Evolutionary conservation across 139 green algal genomes (phyloP).

Genomic region (Picocystis salinarum): DNA sequence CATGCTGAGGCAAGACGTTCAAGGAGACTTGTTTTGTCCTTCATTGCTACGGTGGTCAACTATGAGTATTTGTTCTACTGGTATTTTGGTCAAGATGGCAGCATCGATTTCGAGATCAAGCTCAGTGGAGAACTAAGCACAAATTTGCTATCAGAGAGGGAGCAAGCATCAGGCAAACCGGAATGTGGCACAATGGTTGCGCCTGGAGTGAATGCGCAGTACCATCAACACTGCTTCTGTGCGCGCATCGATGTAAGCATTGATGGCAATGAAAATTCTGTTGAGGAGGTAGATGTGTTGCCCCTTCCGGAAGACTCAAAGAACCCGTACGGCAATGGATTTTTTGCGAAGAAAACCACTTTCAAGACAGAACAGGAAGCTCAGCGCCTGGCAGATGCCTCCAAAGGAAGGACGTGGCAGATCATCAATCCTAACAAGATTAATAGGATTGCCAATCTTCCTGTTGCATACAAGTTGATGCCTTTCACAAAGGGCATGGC

Average conservation of each 20-base stretch:
- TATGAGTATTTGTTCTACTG: conserved; percentile 65
- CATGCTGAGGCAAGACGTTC: conserved; percentile 23
- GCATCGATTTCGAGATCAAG: conserved; percentile 60
- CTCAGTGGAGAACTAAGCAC: conserved; percentile 67
- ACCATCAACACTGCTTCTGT: conserved; percentile 74
- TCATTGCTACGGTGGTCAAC: conserved; percentile 57
- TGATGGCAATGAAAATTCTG: conserved; percentile 25
- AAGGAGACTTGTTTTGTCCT: conserved; percentile 51
- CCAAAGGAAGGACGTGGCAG: conserved; percentile 28
- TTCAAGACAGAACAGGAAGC: conserved; percentile 31
- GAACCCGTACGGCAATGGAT: conserved; percentile 58
- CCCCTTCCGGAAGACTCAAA: conserved; percentile 31
- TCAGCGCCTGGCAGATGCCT: conserved; percentile 16
- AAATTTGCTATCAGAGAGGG: conserved; percentile 26
- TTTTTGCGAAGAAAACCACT: conserved; percentile 35
- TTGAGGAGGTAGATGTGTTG: conserved; percentile 32
- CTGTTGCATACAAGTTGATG: conserved; percentile 51
- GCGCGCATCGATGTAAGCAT: conserved; percentile 53
- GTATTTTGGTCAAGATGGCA: conserved; percentile 57
- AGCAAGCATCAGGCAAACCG: conserved; percentile 14
- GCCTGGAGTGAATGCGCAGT: conserved; percentile 42
- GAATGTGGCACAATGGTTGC: conserved; percentile 44
- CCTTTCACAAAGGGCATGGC: conserved; percentile 14
- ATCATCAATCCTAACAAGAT: conserved; percentile 31
- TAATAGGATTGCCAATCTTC: conserved; percentile 16